A percentile compares a stretch with the other conserved stretches of the same genome.
Conservation (phyloP, 306 rosid genomes). For the Aeschynomene evenia region DNA sequence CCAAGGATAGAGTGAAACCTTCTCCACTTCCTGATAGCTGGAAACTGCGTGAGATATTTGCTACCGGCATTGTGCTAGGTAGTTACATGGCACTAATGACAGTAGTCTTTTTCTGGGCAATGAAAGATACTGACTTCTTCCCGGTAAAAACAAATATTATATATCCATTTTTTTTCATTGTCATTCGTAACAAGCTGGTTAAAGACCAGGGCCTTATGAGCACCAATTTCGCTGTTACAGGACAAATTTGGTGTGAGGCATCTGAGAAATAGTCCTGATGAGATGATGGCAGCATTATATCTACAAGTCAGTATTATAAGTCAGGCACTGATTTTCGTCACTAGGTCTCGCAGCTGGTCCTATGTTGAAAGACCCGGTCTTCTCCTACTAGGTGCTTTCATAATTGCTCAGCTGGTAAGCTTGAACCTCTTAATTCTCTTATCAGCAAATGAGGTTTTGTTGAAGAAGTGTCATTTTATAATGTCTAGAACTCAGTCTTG, state of each 20-base stretch:
- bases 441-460: neutral
- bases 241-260: slow-evolving; percentile 53
- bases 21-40: slow-evolving; percentile 92
- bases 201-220: neutral
- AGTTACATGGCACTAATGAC: slow-evolving; percentile 94
- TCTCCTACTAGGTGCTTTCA: slow-evolving; percentile 73
- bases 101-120: slow-evolving; percentile 80
- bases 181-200: neutral
- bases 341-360: slow-evolving; percentile 93
- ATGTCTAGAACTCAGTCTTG: neutral
- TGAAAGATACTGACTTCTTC: slow-evolving; percentile 67
- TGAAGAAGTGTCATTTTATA: neutral
- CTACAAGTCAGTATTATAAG: slow-evolving; percentile 97
- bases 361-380: slow-evolving; percentile 79
- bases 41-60: slow-evolving; percentile 89
- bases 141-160: slow-evolving; percentile 50
- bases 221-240: slow-evolving; percentile 44
- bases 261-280: slow-evolving; percentile 13
- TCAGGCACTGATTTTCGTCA: slow-evolving; percentile 91
- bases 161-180: neutral
- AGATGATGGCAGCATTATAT: slow-evolving; percentile 91
- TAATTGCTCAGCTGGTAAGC: slow-evolving; percentile 82
- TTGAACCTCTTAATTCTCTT: slow-evolving; percentile 2
- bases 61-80: slow-evolving; percentile 89
- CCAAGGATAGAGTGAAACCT: slow-evolving; percentile 94